Base-by-base conservation (phyloP, 2,329 filamentous ascomycete genomes). In the Cladophialophora immunda region DNA sequence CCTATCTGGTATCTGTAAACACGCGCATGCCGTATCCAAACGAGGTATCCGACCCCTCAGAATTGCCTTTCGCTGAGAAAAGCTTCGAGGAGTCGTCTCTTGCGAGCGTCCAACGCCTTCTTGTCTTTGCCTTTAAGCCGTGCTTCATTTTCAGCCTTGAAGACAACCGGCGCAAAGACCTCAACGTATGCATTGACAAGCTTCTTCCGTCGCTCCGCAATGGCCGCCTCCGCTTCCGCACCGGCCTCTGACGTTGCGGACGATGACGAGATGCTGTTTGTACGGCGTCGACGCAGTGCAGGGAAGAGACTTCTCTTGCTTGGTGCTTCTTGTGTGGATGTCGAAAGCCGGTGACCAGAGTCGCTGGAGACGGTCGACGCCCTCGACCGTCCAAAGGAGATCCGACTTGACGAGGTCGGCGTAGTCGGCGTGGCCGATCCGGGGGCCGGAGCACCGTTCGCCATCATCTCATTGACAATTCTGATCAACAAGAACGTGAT, bases 401-500 rank as follows among this genome's bases (percentile, higher is more conserved):
- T 62, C 9, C 47, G 57, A 34, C 36, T 57, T 13, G 52, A 32
- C 32, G 62, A 22, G 27, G 27, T 27, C 19, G 56, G 19, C 30
- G 55, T 19, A 41, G 32, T 45, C 32, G 59, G 17, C 19, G 56
- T 32, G 9, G 25, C 30, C 13, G 34, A 45, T n/a, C 45, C 17
- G 4, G 52, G 60, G 6, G 63, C 38, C 56, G 67, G 34, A n/a
- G 55, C 54, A 13, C 64, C 60, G 45, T 32, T 64, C 15, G 67
- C 61, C 8, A 67, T 56, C 34, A 89, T 78, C 73, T 90, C 87
- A 36, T 81, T 81, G 30, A 84, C 79, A 41, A 90, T 83, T 11
- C 85, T 83, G 25, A 84, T 83, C 11, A 97, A 83, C 79, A 93
- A 94, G 8, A 92, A 89, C 0, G 90, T 92, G 17, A 97, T 81